phyloP scores from a whole-genome alignment of 306 rosid species.

The Ormosia semicastrata region DNA sequence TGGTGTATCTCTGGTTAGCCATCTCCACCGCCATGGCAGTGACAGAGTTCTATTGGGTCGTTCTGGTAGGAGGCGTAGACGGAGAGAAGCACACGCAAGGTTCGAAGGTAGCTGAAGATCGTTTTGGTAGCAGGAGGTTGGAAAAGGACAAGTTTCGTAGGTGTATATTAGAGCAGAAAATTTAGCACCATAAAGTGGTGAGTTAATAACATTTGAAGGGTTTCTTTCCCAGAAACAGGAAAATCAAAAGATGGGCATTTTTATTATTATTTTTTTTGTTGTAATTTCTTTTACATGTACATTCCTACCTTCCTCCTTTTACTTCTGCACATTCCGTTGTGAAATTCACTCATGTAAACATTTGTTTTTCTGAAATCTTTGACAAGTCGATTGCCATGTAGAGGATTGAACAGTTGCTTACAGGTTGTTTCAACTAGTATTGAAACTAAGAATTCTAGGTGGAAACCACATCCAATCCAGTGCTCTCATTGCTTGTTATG shows the following conservation, averaged over 20 bases:
- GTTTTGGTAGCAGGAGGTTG: constrained; percentile 51
- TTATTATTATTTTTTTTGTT: constrained; percentile 29
- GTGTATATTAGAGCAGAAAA: constrained; percentile 47
- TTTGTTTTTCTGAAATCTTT: constrained; percentile 28
- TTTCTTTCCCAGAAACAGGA: constrained; percentile 36
- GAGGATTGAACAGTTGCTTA: constrained; percentile 12
- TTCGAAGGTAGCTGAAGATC: constrained; percentile 30
- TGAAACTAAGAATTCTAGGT: background rate
- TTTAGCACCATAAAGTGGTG: constrained; percentile 45
- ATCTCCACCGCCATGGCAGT: constrained; percentile 65
- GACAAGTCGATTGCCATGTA: constrained; percentile 25
- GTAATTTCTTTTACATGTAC: constrained; percentile 50
- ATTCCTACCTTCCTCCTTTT: constrained; percentile 56
- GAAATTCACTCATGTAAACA: constrained; percentile 39
- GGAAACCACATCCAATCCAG: background rate
- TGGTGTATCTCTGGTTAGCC: constrained; percentile 70
- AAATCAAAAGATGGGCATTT: constrained; percentile 45
- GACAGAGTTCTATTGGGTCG: constrained; percentile 69
- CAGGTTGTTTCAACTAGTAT: background rate
- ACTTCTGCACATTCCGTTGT: constrained; percentile 37
- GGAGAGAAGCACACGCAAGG: constrained; percentile 51
- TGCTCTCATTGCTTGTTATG: background rate
- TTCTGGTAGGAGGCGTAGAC: constrained; percentile 80
- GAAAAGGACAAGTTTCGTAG: constrained; percentile 47
- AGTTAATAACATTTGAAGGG: constrained; percentile 47